These are phyloP conservation scores for Melanogaster broomeanus DNA, from an alignment of 768 basidiomycete genomes.

Conservation along the genomic window DNA sequence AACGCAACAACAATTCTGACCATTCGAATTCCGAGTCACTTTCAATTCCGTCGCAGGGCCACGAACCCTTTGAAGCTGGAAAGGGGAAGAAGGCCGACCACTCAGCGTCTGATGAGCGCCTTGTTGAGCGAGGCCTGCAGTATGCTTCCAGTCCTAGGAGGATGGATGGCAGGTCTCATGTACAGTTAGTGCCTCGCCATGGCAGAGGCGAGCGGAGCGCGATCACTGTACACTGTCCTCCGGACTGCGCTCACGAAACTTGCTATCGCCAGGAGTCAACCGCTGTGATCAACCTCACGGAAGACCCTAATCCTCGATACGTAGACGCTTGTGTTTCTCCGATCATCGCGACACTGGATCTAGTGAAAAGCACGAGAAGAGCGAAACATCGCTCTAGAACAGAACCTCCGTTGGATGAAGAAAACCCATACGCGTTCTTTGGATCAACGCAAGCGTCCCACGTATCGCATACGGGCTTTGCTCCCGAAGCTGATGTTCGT, in stretches of 20 bases:
- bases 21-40: neutral
- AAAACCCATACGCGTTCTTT: slow-evolving; percentile 1
- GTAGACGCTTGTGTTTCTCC: slow-evolving; percentile 31
- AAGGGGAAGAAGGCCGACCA: neutral
- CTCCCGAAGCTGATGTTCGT: slow-evolving; percentile 25
- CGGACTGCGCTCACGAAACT: slow-evolving; percentile 18
- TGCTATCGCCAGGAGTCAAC: slow-evolving; percentile 1
- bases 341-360: slow-evolving; percentile 10
- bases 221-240: slow-evolving; percentile 20
- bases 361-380: neutral
- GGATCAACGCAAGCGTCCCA: slow-evolving; percentile 12
- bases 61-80: slow-evolving; percentile 1
- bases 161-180: slow-evolving; percentile 17
- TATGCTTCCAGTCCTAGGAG: neutral
- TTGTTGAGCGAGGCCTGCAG: slow-evolving; percentile 1
- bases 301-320: slow-evolving; percentile 13
- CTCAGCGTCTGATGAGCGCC: neutral
- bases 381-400: neutral
- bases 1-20: neutral
- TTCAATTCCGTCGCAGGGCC: neutral
- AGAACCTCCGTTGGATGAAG: neutral
- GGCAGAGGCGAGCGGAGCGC: slow-evolving; percentile 6
- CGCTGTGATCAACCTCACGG: neutral
- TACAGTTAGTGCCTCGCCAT: slow-evolving; percentile 21
- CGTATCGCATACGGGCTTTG: slow-evolving; percentile 8